phyloP scores from a whole-genome alignment of 306 rosid genomes.

The Lathyrus aphaca region DNA sequence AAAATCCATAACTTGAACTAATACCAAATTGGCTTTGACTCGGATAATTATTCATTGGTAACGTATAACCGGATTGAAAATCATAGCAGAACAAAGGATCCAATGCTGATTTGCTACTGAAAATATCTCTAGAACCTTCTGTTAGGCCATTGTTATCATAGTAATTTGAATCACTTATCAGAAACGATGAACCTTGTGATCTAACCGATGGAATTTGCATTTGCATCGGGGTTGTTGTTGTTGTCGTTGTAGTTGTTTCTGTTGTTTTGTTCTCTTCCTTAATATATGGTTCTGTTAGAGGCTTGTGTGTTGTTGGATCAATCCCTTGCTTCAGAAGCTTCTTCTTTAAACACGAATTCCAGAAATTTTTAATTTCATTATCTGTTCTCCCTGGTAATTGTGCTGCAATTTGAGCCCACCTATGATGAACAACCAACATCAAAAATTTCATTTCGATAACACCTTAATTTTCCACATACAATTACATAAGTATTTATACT shows the following conservation, averaged over 20 bases:
- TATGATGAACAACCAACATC: constrained; percentile 27
- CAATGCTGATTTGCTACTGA: constrained; percentile 46
- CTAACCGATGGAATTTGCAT: constrained; percentile 40
- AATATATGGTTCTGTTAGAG: constrained; percentile 46
- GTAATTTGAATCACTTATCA: constrained; percentile 49
- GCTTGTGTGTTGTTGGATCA: constrained; percentile 90
- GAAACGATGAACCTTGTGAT: constrained; percentile 64
- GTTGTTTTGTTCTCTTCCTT: constrained; percentile 49
- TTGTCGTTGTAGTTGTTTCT: constrained; percentile 38
- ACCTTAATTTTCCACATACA: too few relatives aligned
- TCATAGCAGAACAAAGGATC: constrained; percentile 67
- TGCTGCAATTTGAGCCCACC: constrained; percentile 99
- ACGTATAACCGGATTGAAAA: constrained; percentile 51
- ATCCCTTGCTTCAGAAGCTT: constrained; percentile 93
- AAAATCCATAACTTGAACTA: constrained; percentile 56
- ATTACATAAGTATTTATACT: too few relatives aligned
- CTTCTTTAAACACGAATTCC: constrained; percentile 96
- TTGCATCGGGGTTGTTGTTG: constrained; percentile 30
- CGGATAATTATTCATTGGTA: constrained; percentile 40
- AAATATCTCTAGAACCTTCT: constrained; percentile 54
- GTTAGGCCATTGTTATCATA: constrained; percentile 46
- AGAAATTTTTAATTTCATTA: constrained; percentile 90
- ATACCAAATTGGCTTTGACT: constrained; percentile 42
- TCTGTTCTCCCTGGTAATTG: constrained; percentile 97
- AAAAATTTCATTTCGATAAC: neutral